phyloP scores from a whole-genome alignment of 2,329 filamentous ascomycete species.

The Ploettnerulaceae sp. region DNA sequence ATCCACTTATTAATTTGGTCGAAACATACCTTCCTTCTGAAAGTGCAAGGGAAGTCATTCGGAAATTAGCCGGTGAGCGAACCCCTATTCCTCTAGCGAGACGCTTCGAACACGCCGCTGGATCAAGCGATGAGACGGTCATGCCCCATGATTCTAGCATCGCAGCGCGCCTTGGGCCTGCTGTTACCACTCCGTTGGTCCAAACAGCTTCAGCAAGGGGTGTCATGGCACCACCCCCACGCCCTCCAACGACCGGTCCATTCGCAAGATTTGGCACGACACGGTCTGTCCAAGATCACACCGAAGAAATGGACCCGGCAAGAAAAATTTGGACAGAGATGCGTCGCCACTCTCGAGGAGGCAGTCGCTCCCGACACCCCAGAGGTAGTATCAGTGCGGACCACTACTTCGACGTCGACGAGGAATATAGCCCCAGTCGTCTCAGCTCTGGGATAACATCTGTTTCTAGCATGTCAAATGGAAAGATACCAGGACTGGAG shows the following conservation, averaged over 20 bases:
- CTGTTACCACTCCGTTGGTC: constrained; percentile 1
- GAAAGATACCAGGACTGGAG: not conserved
- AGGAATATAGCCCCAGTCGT: constrained; percentile 11
- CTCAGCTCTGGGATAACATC: constrained; percentile 12
- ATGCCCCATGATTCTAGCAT: constrained; percentile 8
- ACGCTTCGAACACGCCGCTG: not conserved
- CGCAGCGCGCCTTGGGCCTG: not conserved
- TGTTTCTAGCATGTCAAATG: not conserved
- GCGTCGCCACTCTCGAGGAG: constrained; percentile 27
- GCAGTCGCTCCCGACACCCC: constrained; percentile 13
- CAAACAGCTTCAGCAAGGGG: not conserved
- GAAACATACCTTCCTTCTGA: constrained; percentile 24
- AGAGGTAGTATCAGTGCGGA: constrained; percentile 23
- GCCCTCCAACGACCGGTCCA: not conserved
- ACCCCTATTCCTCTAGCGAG: constrained; percentile 8
- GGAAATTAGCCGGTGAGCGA: constrained; percentile 21
- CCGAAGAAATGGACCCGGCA: constrained; percentile 30
- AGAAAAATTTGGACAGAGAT: constrained; percentile 34
- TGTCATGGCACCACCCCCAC: not conserved
- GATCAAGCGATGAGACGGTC: constrained; percentile 21
- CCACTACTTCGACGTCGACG: constrained; percentile 22
- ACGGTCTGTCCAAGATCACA: not conserved
- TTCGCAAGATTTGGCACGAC: constrained; percentile 6
- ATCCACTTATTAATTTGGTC: constrained; percentile 26
- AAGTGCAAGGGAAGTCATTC: constrained; percentile 21